Evolutionary conservation across 78 protist genomes (phyloP), one percentile per base, ranked within the genome.

Genomic region (Chrysochromulina tobinii): DNA sequence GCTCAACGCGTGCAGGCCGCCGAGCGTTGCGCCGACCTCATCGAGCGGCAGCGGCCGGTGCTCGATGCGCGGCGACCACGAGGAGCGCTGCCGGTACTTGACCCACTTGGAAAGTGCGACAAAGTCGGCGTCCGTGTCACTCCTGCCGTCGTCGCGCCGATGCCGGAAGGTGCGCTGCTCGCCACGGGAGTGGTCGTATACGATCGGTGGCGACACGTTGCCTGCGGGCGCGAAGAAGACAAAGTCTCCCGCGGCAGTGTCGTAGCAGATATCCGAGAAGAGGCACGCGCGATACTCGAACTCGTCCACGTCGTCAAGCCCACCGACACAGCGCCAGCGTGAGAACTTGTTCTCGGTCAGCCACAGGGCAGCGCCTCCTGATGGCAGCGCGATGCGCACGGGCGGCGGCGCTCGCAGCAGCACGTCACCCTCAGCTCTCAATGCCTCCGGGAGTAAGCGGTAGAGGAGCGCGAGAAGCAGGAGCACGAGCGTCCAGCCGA

Each of bases 321-420:
- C 79, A 12, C 79, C 79, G 14, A 69, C 79, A 51, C 79, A 69
- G 12, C 79, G 79, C 79, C 79, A 69, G 38, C 79, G 79, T 4
- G 79, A 69, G 79, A 25, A 69, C 55, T 5, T 38, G 38, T 38
- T 38, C 38, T 38, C 38, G 38, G 38, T 38, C 38, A 38, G n/a
- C 23, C 79, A 3, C 12, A 2, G 53, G 17, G 79, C 75, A 11
- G 79, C 50, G n/a, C 25, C n/a, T 3, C 55, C 15, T 8, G 51
- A 11, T 3, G 53, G 79, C 53, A 69, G 79, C 38, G 12, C n/a
- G 79, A 69, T 69, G 79, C 79, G 79, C 14, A 69, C 79, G 25
- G 79, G 79, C 79, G 50, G 11, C 11, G 67, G 67, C 25, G 25
- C 15, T 11, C 67, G 67, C 67, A 61, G 67, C 67, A 61, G 67